Conservation (phyloP, 139 green algal species). For the Mychonastes homosphaera region DNA sequence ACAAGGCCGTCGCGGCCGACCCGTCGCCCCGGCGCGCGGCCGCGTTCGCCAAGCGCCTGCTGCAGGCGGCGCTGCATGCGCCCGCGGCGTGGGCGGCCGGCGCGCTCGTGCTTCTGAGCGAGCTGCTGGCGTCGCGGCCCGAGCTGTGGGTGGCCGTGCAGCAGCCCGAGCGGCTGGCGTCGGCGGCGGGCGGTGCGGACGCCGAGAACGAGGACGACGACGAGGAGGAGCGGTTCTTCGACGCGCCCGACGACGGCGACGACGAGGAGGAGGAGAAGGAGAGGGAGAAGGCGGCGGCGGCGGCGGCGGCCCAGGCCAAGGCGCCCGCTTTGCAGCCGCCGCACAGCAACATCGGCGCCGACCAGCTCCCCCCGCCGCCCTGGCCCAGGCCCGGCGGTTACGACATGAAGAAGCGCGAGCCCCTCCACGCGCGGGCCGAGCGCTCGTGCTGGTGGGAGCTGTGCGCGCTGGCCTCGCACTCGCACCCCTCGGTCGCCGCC, state of each 20-base stretch:
- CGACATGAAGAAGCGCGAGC: constrained; percentile 76
- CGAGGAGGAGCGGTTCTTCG: constrained; percentile 52
- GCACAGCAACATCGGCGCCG: constrained; percentile 6
- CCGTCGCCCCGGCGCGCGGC: constrained; percentile 48
- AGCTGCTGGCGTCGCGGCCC: constrained; percentile 43
- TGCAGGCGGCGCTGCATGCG: constrained; percentile 69
- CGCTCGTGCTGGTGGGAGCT: constrained; percentile 85
- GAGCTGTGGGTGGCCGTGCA: constrained; percentile 68
- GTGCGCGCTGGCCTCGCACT: constrained; percentile 55
- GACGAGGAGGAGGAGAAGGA: constrained; percentile 19
- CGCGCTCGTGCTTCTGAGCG: constrained; percentile 71
- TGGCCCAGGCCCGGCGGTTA: constrained; percentile 52
- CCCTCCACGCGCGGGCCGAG: constrained; percentile 60
- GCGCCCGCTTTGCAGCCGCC: background rate
- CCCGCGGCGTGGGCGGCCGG: constrained; percentile 71
- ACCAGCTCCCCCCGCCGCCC: background rate
- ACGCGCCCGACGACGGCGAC: constrained; percentile 26
- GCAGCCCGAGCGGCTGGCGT: constrained; percentile 63
- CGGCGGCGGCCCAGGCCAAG: constrained; percentile 1
- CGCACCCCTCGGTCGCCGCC: constrained; percentile 75
- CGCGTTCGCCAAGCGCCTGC: constrained; percentile 83
- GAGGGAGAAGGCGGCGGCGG: constrained; percentile 15
- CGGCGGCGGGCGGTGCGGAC: constrained; percentile 34
- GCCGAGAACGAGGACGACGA: constrained; percentile 27
- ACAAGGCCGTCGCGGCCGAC: constrained; percentile 69